These are phyloP conservation scores for Symmetrospora coprosmae DNA, from an alignment of 768 basidiomycete genomes.

Conservation along the genomic window DNA sequence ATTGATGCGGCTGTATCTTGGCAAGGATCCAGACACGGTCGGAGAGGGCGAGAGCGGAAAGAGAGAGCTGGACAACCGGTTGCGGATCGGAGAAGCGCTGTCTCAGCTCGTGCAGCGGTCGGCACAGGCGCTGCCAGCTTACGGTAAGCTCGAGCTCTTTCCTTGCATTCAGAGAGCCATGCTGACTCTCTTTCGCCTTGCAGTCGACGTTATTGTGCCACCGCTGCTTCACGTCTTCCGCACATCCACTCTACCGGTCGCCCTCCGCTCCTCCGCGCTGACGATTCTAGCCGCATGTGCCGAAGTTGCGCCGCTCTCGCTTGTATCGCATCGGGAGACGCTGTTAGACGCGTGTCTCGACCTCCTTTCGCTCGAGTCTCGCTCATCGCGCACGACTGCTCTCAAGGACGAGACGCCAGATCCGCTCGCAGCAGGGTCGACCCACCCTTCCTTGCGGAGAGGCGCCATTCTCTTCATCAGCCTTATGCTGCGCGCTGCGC, in stretches of 20 bases:
- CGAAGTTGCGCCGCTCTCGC: constrained; percentile 49
- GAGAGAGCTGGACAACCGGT: constrained; percentile 55
- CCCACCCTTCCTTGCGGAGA: constrained; percentile 66
- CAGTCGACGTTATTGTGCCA: constrained; percentile 58
- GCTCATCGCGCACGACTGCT: neutral
- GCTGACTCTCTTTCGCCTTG: neutral
- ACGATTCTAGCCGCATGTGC: constrained; percentile 60
- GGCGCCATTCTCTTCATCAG: constrained; percentile 72
- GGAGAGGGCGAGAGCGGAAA: constrained; percentile 36
- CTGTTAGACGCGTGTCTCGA: constrained; percentile 59
- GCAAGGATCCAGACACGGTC: constrained; percentile 38
- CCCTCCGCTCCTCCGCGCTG: constrained; percentile 54
- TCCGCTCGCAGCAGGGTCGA: constrained; percentile 49
- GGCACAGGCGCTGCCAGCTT: constrained; percentile 52
- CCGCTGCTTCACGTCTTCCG: constrained; percentile 54
- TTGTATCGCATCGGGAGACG: constrained; percentile 51
- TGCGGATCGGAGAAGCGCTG: constrained; percentile 73
- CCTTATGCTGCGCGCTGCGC: constrained; percentile 49
- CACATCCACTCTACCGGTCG: constrained; percentile 50
- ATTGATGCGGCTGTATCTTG: constrained; percentile 55
- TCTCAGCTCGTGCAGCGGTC: constrained; percentile 59
- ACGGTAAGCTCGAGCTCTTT: constrained; percentile 45
- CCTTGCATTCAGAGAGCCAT: neutral
- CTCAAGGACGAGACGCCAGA: constrained; percentile 39
- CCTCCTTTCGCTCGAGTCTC: constrained; percentile 44